Base-by-base conservation (phyloP, 2,329 filamentous ascomycete genomes). In the Pseudogymnoascus sp. region DNA sequence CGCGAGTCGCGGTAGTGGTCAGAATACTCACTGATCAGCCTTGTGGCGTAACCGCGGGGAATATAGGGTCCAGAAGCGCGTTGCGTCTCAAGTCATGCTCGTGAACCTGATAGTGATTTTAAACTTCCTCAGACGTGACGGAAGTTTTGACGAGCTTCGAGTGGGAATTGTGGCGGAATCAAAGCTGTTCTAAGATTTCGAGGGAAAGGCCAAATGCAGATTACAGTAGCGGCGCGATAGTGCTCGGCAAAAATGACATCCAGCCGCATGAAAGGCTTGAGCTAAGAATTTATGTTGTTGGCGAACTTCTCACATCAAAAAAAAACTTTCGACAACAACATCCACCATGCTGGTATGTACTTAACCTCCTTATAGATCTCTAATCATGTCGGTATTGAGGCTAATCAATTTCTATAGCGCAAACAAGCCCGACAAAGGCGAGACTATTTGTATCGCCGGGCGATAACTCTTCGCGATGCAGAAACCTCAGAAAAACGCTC, bases 401-500 rank as follows among this genome's bases (percentile, higher is more conserved):
- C 59, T 65, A 45, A 61, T 23, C 23, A 63, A 63, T 18, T 63
- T 16, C 37, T 45, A 6, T 67, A 84, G 78, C 84, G 88, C 71
- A 84, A 88, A 81, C 88, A 91, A 82, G 87, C 88, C 65, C 86
- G 90, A 69, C 86, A 93, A 75, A 83, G 91, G 70, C 83, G 90
- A 69, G 91, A 96, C 74, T 96, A 97, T 75, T 86, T 99, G 70
- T 96, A 97, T 76, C 87, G 93, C 65, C 88, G 90, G 71, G 93
- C 95, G 38, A 82, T 97, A 63, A 88, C 91, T 21, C 84, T 97
- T 45, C 88, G 89, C 69, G 91, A 97, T 78, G 93, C 93, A 65
- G 93, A 96, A 72, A 96, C 96, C 67, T 90, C 89, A 63, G 91
- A 96, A 74, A 96, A 96, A 75, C 83, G 93, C 70, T 89, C 93